Conservation (phyloP, 2,329 filamentous ascomycete genomes). For the Aspergillus tamarii region DNA sequence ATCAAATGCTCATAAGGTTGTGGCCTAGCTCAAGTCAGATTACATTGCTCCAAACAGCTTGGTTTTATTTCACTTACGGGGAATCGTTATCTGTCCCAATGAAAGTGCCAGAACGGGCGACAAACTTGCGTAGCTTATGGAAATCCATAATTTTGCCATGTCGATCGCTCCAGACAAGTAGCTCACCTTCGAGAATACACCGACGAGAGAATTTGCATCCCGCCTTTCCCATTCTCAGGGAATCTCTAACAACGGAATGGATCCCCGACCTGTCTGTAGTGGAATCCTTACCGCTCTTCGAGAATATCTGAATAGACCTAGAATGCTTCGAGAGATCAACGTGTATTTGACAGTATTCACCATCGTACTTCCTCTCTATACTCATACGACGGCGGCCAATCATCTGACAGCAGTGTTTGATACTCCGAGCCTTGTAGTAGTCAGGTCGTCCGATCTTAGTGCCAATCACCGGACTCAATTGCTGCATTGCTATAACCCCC, state of each 20-base stretch:
- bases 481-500: slow-evolving; percentile 39
- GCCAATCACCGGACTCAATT: slow-evolving; percentile 59
- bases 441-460: slow-evolving; percentile 67
- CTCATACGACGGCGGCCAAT: slow-evolving; percentile 65
- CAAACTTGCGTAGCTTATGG: slow-evolving; percentile 79
- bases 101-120: slow-evolving; percentile 71
- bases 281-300: slow-evolving; percentile 89
- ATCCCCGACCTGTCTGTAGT: slow-evolving; percentile 69
- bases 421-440: slow-evolving; percentile 69
- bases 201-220: slow-evolving; percentile 63
- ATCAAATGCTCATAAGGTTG: slow-evolving; percentile 61
- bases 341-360: slow-evolving; percentile 89
- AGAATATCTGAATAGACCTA: slow-evolving; percentile 76
- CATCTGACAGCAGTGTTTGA: slow-evolving; percentile 74
- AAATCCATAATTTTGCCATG: slow-evolving; percentile 71
- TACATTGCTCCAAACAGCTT: neutral
- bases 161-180: slow-evolving; percentile 75
- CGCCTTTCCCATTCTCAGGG: slow-evolving; percentile 63
- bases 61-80: slow-evolving; percentile 50
- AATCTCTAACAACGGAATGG: slow-evolving; percentile 65
- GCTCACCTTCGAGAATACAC: slow-evolving; percentile 82
- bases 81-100: slow-evolving; percentile 72
- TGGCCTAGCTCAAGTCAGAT: slow-evolving; percentile 37
- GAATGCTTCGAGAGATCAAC: slow-evolving; percentile 63
- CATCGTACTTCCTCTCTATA: slow-evolving; percentile 81